Evolutionary conservation across 192 early-diverging fungal species (phyloP).

Genomic region (Backusella parvicylindrica): DNA sequence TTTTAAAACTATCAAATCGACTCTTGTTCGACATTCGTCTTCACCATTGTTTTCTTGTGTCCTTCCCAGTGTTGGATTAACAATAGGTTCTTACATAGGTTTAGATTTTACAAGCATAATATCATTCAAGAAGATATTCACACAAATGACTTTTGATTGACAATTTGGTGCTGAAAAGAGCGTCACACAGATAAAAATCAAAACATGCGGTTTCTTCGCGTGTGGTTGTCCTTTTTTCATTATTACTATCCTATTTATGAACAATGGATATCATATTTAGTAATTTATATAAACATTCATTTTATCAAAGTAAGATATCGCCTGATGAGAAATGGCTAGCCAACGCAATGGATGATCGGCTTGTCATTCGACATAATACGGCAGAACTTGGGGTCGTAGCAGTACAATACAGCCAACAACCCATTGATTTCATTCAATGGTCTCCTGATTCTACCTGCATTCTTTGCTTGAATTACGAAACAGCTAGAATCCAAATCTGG

Average conservation of each 20-base stretch:
- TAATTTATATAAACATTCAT: conserved; percentile 56
- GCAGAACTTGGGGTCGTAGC: conserved; percentile 58
- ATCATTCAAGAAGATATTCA: not conserved
- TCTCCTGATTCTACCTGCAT: conserved; percentile 62
- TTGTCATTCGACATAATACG: conserved; percentile 65
- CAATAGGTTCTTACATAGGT: not conserved
- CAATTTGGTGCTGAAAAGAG: not conserved
- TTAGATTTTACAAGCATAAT: not conserved
- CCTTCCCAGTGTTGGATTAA: not conserved
- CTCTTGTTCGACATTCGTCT: not conserved
- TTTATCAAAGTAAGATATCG: conserved; percentile 54
- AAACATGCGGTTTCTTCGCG: not conserved
- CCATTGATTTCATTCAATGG: conserved; percentile 61
- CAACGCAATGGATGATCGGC: conserved; percentile 57
- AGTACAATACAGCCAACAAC: conserved; percentile 47
- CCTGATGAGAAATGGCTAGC: conserved; percentile 66
- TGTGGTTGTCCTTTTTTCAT: not conserved
- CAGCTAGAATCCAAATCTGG: conserved; percentile 50
- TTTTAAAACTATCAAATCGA: no score
- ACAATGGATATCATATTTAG: conserved; percentile 10
- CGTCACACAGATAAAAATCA: not conserved
- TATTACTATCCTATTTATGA: not conserved
- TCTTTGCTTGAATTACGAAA: conserved; percentile 44
- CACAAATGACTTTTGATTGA: not conserved
- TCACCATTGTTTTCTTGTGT: not conserved